phyloP scores from a whole-genome alignment of 352 stramenopile genomes.

The Stramenopiles sp. region DNA sequence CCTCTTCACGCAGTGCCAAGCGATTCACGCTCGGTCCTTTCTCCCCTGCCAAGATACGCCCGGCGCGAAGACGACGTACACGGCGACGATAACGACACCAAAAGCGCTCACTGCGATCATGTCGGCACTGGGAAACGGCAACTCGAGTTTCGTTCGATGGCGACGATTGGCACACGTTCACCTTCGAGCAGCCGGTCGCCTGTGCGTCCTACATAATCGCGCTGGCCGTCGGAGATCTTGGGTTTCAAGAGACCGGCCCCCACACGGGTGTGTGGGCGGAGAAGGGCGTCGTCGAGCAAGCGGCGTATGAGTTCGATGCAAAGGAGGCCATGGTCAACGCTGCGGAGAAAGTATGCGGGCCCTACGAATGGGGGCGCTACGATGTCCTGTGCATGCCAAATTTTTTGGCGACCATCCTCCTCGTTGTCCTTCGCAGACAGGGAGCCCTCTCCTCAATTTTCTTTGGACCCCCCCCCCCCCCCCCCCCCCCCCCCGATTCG shows the following conservation, averaged over 20 bases:
- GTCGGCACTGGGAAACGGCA: constrained; percentile 39
- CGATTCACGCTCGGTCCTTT: constrained; percentile 81
- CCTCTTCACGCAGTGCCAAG: constrained; percentile 63
- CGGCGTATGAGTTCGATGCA: constrained; percentile 77
- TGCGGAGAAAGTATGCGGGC: constrained; percentile 67
- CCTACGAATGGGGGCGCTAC: constrained; percentile 87
- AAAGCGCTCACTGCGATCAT: constrained; percentile 75
- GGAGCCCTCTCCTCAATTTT: too few relatives aligned
- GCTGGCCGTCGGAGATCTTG: constrained; percentile 66
- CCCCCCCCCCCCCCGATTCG: too few relatives aligned
- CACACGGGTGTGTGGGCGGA: constrained; percentile 79
- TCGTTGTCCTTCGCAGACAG: too few relatives aligned
- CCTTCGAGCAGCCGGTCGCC: constrained; percentile 66
- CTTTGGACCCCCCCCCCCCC: too few relatives aligned
- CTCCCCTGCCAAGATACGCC: constrained; percentile 85
- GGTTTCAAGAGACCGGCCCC: constrained; percentile 54
- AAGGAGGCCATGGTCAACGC: constrained; percentile 73
- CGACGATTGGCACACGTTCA: constrained; percentile 31
- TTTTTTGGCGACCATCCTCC: too few relatives aligned
- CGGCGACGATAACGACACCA: constrained; percentile 60
- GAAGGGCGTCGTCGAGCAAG: constrained; percentile 65
- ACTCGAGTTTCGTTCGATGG: constrained; percentile 14
- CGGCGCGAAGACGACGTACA: constrained; percentile 78
- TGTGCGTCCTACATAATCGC: constrained; percentile 86
- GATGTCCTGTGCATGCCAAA: constrained; percentile 88